These are phyloP conservation scores for Geotrichum siamense DNA, from an alignment of 1,139 yeast species.

Conservation along the genomic window DNA sequence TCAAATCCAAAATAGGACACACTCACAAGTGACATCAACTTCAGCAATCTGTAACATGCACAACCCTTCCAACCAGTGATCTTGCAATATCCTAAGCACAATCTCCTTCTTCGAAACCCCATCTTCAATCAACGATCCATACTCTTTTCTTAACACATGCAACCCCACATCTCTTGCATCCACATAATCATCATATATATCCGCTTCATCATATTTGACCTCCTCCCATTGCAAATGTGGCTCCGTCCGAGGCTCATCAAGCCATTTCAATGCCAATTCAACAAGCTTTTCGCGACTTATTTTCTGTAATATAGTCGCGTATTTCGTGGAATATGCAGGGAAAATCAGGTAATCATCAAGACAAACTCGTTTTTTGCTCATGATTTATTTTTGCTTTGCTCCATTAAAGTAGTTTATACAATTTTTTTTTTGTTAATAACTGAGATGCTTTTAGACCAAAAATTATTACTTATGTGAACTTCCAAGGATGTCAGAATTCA, in stretches of 20 bases:
- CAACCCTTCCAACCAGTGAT: conserved; percentile 58
- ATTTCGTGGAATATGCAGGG: conserved; percentile 15
- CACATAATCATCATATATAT: conserved; percentile 1
- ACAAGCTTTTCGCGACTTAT: conserved; percentile 14
- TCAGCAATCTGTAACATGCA: conserved; percentile 66
- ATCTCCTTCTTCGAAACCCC: conserved; percentile 40
- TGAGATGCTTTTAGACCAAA: too few species aligned
- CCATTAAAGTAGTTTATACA: too few species aligned
- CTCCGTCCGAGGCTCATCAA: conserved; percentile 16
- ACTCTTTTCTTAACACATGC: conserved; percentile 18
- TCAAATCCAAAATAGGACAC: neutral
- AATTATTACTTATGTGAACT: too few species aligned
- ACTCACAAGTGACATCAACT: conserved; percentile 49
- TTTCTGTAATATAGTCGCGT: conserved; percentile 4
- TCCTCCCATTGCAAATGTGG: conserved; percentile 18
- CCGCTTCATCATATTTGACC: conserved; percentile 3
- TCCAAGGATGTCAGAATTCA: too few species aligned
- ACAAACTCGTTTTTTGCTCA: neutral
- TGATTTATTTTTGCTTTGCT: too few species aligned
- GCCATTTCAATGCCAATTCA: conserved; percentile 21
- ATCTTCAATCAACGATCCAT: conserved; percentile 18
- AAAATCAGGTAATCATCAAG: conserved; percentile 12
- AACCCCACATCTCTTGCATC: conserved; percentile 5
- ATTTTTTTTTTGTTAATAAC: too few species aligned
- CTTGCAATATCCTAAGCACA: conserved; percentile 45